Evolutionary conservation across 208 protist genomes (phyloP), one percentile per base, ranked within the genome.

Genomic region (Trypanosoma grayi): DNA sequence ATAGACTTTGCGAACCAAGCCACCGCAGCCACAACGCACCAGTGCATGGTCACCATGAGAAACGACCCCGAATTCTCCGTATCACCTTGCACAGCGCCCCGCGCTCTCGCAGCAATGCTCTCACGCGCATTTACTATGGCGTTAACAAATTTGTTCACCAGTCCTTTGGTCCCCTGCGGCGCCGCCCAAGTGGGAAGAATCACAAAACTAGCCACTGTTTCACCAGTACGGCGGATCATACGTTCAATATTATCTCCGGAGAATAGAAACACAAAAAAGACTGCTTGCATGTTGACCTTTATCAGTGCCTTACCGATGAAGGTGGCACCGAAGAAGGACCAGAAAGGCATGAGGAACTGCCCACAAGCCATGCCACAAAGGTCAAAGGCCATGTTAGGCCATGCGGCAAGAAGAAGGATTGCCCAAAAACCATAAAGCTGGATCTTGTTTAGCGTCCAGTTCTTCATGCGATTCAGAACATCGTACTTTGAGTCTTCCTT

Each of bases 351-450:
- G 20, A 96, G 66, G 46, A 97, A 98, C 58, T 97, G 90, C 10
- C 97, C 97, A 69, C 96, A 99, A 30, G 93, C 93, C 73, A 98
- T 88, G 43, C 97, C 97, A 69, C 95, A 97, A 36, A 98, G 75
- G 77, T 98, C 97, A 68, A 98, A 98, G n/a, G 97, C 85, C 78
- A 97, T 97, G 66, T 98, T 98, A 28, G 97, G 97, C 79, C 96
- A 97, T 55, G 96, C 88, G 6, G 96, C 85, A 20, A 98, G 86
- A 46, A 97, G 66, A 28, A 98, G 64, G 31, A 98, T 90, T 13
- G 92, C 94, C 79, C 90, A 95, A 77, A 98, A 98, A 46, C 93
- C 94, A 73, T 87, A 93, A 3, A 73, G 81, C 73, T 82, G 56
- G 50, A 96, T 87, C 61, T 82, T 90, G 24, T 81, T 41, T 24